Evolutionary conservation across 2,329 filamentous ascomycete genomes (phyloP).

Genomic region (Scedosporium apiospermum): DNA sequence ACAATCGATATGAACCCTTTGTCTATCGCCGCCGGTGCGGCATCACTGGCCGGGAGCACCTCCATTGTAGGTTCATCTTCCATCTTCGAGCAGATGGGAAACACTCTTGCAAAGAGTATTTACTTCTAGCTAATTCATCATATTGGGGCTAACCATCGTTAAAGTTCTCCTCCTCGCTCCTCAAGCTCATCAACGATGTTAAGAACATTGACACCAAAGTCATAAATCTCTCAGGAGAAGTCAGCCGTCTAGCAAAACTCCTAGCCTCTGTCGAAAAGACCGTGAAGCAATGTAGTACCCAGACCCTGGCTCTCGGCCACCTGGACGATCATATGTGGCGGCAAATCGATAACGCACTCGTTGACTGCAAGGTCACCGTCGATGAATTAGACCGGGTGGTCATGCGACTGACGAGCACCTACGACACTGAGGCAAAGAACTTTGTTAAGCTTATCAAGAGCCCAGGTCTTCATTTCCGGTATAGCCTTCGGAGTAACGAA

Average conservation of each 20-base stretch:
- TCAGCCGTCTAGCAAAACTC: neutral
- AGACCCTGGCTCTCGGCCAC: neutral
- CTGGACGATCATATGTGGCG: conserved; percentile 7
- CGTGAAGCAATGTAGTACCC: neutral
- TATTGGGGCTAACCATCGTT: neutral
- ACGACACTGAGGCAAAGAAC: neutral
- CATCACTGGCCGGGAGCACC: neutral
- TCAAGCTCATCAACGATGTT: neutral
- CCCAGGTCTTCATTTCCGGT: conserved; percentile 4
- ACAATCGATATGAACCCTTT: neutral
- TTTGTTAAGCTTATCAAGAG: conserved; percentile 1
- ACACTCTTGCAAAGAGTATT: neutral
- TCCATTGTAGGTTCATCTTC: neutral
- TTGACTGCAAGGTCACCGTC: conserved; percentile 3
- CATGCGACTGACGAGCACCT: neutral
- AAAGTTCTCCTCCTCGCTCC: conserved; percentile 4
- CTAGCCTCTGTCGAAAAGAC: conserved; percentile 6
- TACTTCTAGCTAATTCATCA: neutral
- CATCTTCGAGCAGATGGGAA: neutral
- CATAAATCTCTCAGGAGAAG: conserved; percentile 3
- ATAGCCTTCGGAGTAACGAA: conserved; percentile 1
- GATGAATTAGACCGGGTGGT: neutral
- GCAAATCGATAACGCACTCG: conserved; percentile 1
- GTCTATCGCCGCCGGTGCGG: neutral
- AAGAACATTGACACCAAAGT: conserved; percentile 5